Percentiles rank a stretch among this genome's conserved stretches.
Conservation (phyloP, 2,329 filamentous ascomycete genomes). For the Gnomoniopsis sp. region DNA sequence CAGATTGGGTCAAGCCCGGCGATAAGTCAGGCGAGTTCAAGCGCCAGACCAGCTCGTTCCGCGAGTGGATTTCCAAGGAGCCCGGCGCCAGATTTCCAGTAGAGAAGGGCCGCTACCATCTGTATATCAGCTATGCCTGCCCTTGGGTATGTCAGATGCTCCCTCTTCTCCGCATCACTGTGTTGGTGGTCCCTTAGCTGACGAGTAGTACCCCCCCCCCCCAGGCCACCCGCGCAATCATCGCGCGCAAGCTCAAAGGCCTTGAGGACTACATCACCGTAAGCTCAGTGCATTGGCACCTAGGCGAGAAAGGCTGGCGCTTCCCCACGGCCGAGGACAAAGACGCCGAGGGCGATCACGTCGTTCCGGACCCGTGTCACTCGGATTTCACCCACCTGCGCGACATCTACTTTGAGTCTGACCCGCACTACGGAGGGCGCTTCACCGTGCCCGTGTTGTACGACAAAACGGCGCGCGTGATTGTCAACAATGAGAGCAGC, state of each 20-base stretch:
- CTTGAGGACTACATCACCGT: conserved; percentile 77
- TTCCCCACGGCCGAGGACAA: conserved; percentile 65
- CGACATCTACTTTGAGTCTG: conserved; percentile 74
- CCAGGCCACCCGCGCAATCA: conserved; percentile 76
- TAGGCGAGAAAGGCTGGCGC: conserved; percentile 73
- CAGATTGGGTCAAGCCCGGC: conserved; percentile 75
- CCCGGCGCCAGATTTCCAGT: conserved; percentile 72
- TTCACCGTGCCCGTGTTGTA: conserved; percentile 88
- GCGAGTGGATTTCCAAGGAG: conserved; percentile 73
- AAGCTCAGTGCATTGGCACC: conserved; percentile 91
- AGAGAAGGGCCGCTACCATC: conserved; percentile 87
- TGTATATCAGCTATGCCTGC: conserved; percentile 92
- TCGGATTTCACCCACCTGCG: conserved; percentile 67
- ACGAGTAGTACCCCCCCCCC: not conserved
- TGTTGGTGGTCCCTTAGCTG: too few species aligned
- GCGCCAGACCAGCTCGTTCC: conserved; percentile 78
- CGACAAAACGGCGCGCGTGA: conserved; percentile 70
- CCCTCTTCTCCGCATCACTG: too few species aligned
- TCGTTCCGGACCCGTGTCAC: conserved; percentile 66
- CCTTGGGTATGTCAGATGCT: conserved; percentile 63
- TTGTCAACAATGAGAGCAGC: conserved; percentile 88
- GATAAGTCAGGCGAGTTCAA: conserved; percentile 91
- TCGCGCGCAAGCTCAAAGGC: conserved; percentile 86
- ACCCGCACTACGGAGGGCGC: conserved; percentile 69
- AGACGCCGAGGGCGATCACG: conserved; percentile 56